A percentile compares a stretch with the other conserved stretches of the same genome.
Conservation (phyloP, 1,139 yeast genomes). For the Hanseniaspora sp. region DNA sequence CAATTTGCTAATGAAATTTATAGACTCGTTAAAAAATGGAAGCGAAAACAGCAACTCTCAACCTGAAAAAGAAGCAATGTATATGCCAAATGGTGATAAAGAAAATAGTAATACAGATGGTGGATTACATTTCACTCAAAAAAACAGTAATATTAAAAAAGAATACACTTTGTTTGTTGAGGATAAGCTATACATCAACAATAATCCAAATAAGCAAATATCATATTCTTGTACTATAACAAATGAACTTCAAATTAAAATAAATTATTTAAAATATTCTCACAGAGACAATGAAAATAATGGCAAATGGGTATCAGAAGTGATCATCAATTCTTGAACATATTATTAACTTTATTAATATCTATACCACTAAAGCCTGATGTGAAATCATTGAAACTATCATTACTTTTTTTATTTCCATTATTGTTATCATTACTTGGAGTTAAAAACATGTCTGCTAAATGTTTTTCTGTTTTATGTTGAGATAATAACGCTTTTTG, state of each 20-base stretch:
- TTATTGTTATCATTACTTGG: neutral
- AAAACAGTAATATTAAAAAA: neutral
- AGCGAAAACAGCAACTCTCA: neutral
- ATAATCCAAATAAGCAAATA: neutral
- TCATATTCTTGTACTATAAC: neutral
- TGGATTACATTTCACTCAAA: neutral
- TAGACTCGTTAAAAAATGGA: neutral
- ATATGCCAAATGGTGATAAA: neutral
- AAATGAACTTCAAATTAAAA: neutral
- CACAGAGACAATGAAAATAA: neutral
- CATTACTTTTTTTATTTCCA: neutral
- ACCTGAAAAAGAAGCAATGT: slow-evolving; percentile 4
- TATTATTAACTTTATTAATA: slow-evolving; percentile 9
- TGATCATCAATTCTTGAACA: neutral
- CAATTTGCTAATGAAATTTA: neutral
- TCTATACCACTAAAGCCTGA: neutral
- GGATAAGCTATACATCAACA: slow-evolving; percentile 4
- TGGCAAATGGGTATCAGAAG: neutral
- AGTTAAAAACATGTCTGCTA: neutral
- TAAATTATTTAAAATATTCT: neutral
- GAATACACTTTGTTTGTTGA: neutral
- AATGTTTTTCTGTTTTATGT: neutral
- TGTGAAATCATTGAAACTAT: neutral
- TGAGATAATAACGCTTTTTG: slow-evolving; percentile 2
- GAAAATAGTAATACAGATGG: neutral